A percentile compares a stretch with the other conserved stretches of the same genome.
phyloP scores from a whole-genome alignment of 1,139 yeast genomes.

The Magnusiomyces clavatus region DNA sequence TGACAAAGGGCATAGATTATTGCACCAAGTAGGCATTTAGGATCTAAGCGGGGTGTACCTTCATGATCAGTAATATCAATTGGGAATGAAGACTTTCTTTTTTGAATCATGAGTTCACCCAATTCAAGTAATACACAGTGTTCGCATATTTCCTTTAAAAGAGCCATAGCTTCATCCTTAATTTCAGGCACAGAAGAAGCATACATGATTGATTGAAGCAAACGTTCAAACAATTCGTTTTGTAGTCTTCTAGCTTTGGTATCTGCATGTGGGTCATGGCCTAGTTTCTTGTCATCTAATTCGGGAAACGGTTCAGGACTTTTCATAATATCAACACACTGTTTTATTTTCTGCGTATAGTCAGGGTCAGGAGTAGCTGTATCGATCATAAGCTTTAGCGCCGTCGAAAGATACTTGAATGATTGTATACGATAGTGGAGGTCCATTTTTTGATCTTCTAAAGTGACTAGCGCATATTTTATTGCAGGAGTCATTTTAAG shows the following conservation, averaged over 20 bases:
- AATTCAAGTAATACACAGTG: constrained; percentile 76
- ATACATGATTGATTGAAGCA: constrained; percentile 65
- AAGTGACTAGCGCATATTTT: constrained; percentile 53
- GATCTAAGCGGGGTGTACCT: constrained; percentile 63
- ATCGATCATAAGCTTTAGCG: constrained; percentile 63
- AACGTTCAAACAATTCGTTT: constrained; percentile 42
- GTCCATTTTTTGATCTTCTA: constrained; percentile 62
- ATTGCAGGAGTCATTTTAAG: constrained; percentile 80
- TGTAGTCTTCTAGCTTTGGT: constrained; percentile 53
- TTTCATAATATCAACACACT: constrained; percentile 44
- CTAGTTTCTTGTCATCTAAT: constrained; percentile 22
- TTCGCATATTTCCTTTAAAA: constrained; percentile 61
- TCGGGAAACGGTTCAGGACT: constrained; percentile 38
- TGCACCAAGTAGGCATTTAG: constrained; percentile 64
- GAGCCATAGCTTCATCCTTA: constrained; percentile 54
- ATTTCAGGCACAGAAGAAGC: constrained; percentile 71
- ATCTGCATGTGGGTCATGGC: constrained; percentile 32
- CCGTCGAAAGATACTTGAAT: constrained; percentile 58
- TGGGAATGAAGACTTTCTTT: constrained; percentile 58
- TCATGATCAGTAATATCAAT: constrained; percentile 75
- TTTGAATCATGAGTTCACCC: constrained; percentile 64
- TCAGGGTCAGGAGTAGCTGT: constrained; percentile 55
- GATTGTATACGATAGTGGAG: constrained; percentile 70
- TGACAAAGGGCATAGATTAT: constrained; percentile 75
- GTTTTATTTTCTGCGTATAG: constrained; percentile 40